Percentiles rank a stretch among this genome's conserved stretches.
Evolutionary conservation across 1,139 yeast species (phyloP).

Genomic region (Wickerhamomyces sp.): DNA sequence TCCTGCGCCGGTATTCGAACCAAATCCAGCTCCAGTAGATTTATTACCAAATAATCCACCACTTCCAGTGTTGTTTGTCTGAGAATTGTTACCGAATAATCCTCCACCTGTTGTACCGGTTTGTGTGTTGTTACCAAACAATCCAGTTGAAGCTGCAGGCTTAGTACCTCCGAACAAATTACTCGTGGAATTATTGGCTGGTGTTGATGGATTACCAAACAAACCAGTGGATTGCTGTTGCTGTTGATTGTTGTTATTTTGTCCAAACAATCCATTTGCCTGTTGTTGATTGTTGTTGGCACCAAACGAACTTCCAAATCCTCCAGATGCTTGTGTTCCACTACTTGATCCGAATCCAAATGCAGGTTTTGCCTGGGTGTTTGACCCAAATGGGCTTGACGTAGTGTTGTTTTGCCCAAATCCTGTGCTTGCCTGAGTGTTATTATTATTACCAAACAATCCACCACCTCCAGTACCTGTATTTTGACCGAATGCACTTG

Average conservation of each 20-base stretch:
- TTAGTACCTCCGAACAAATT: constrained; percentile 37
- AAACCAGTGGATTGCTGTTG: constrained; percentile 24
- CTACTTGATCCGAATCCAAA: constrained; percentile 7
- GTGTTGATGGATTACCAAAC: constrained; percentile 23
- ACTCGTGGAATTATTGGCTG: constrained; percentile 4
- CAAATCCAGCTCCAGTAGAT: constrained; percentile 13
- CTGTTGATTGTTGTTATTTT: constrained; percentile 10
- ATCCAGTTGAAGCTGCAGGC: constrained; percentile 19
- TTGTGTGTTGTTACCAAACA: background rate
- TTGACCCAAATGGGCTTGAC: constrained; percentile 5
- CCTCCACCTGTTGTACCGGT: constrained; percentile 1
- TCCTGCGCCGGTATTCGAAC: constrained; percentile 1
- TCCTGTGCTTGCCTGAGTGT: constrained; percentile 12
- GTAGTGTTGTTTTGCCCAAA: constrained; percentile 8
- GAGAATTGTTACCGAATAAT: background rate
- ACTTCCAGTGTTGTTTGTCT: background rate
- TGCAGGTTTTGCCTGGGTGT: constrained; percentile 2
- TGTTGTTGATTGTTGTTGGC: background rate
- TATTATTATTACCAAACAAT: constrained; percentile 16
- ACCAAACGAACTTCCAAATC: constrained; percentile 3
- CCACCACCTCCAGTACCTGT: constrained; percentile 2
- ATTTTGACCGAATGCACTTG: constrained; percentile 8
- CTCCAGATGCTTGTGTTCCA: constrained; percentile 2
- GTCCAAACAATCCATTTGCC: constrained; percentile 20
- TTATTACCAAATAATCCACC: constrained; percentile 25